Base-by-base conservation (phyloP, 2,329 filamentous ascomycete species). In the Aspergillus versicolor region DNA sequence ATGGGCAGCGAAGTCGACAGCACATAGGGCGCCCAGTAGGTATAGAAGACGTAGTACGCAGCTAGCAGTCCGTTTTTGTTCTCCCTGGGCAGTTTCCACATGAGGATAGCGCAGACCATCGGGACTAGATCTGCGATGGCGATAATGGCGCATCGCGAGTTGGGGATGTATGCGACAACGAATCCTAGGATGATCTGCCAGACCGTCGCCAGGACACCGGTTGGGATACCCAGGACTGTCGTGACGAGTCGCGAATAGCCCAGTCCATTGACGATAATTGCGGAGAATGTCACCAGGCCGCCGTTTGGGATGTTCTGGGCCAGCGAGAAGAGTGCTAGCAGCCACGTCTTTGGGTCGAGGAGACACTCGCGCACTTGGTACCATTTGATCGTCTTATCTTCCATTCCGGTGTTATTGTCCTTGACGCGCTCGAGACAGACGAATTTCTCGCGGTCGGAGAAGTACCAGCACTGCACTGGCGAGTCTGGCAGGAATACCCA, bases 361-460 rank as follows among this genome's bases (percentile, higher is more conserved):
- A 59, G 49, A 7, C 45, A 48, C 21, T 59, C 57, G 19, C 47
- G 51, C 5, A 59, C 44, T 13, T 59, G 53, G 1, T 40, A 42
- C 52, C 46, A 52, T 19, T 59, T 56, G 6, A 56, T 42, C 12
- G 43, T 46, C 6, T 56, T 56, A 12, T 58, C 54, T 21, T 58
- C 54, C 17, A 54, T 52, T 1, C 60, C 55, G 1, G 58, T 52
- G 27, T 65, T 62, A 42, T 65, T 67, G 17, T 60, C 60, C 43
- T 62, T 63, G 19, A 64, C 56, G 19, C 63, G 49, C 47, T 63
- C 37, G 43, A 67, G 37, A 21, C 61, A 61, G 17, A 69, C 62
- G 11, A 69, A 62, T 54, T 73, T 74, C 61, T 75, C 71, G n/a
- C 67, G 69, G 42, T 72, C 70, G 24, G 62, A 67, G 40, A 75